Evolutionary conservation across 164 flowering plant genomes (phyloP), one percentile per base, ranked within the genome.

Genomic region (Platanus orientalis): DNA sequence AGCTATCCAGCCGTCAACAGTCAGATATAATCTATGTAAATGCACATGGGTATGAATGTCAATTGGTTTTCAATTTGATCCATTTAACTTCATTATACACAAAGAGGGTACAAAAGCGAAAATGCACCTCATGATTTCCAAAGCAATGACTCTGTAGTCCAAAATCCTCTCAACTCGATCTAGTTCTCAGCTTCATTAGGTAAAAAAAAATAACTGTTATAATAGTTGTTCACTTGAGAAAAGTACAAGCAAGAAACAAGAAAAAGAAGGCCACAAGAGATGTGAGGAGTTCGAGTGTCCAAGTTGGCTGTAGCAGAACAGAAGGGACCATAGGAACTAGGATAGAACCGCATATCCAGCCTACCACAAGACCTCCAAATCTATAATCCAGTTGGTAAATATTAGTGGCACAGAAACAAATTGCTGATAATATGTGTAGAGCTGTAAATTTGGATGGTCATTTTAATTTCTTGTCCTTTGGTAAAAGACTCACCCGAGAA

Each of bases 211-310:
- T 19, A 13, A 14, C 14, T 16, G 12, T 10, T 34, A 51, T 21
- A 32, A 26, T 50, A 16, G 12, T 10, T 34, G 30, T 69, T 87
- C 75, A 94, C 75, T 94, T 90, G 71, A 90, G 86, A 59, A 87
- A 94, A 75, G 97, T 86, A 76, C 96, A 90, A 0, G 80, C 81
- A 55, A 87, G 69, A 72, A 94, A 94, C 79, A 94, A 69, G 76
- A 81, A 87, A 11, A 87, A 49, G 58, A 83, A 94, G 2, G 73
- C 82, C 10, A 89, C 89, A 58, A 94, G 71, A n/a, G 98, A 87
- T 16, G 95, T 90, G 19, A 87, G 74, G 61, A 94, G 94, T 71
- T 94, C 97, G 1, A 94, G 90, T 3, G 91, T 87, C 96, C 98
- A 90, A 7, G 91, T 86, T 19, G 95, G 90, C 17, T 72, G 85